A percentile compares a stretch with the other conserved stretches of the same genome.
These are phyloP conservation scores for Podospora pseudoanserina DNA, from an alignment of 495 filamentous ascomycete genomes.

Conservation along the genomic window DNA sequence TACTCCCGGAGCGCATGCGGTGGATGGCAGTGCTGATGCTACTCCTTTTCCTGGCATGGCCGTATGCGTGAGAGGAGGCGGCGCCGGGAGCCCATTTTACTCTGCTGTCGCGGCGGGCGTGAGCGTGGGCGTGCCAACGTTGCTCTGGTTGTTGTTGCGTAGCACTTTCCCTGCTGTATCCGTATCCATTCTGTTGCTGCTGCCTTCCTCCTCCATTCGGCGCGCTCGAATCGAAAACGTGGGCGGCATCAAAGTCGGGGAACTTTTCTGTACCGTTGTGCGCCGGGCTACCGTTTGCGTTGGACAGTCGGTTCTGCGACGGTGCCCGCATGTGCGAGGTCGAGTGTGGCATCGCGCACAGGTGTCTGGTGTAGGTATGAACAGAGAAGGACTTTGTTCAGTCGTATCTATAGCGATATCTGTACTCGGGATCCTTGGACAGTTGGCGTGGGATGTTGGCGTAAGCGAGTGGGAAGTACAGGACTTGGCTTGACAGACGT, in stretches of 20 bases:
- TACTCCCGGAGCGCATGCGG: slow-evolving; percentile 74
- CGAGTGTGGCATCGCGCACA: slow-evolving; percentile 31
- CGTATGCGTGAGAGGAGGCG: slow-evolving; percentile 31
- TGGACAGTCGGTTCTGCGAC: slow-evolving; percentile 28
- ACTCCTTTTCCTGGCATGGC: slow-evolving; percentile 64
- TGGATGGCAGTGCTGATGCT: slow-evolving; percentile 82
- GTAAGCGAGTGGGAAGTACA: background rate
- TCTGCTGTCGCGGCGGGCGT: slow-evolving; percentile 48
- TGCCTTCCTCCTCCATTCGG: slow-evolving; percentile 13
- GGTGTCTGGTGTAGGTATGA: background rate
- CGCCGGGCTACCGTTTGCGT: slow-evolving; percentile 29
- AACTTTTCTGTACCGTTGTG: slow-evolving; percentile 49
- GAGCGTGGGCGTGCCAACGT: slow-evolving; percentile 42
- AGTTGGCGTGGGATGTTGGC: background rate
- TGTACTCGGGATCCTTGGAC: background rate
- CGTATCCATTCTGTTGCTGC: slow-evolving; percentile 31
- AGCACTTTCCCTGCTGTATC: slow-evolving; percentile 33
- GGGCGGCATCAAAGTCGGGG: slow-evolving; percentile 48
- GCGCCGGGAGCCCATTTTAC: slow-evolving; percentile 45
- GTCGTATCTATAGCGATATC: slow-evolving; percentile 1
- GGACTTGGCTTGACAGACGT: background rate
- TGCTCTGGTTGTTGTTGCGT: slow-evolving; percentile 23
- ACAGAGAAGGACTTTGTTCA: background rate
- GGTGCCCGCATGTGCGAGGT: slow-evolving; percentile 32
- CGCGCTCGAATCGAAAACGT: slow-evolving; percentile 21